phyloP scores from a whole-genome alignment of 805 yeast genomes.

The Cyberlindnera bimundalis region DNA sequence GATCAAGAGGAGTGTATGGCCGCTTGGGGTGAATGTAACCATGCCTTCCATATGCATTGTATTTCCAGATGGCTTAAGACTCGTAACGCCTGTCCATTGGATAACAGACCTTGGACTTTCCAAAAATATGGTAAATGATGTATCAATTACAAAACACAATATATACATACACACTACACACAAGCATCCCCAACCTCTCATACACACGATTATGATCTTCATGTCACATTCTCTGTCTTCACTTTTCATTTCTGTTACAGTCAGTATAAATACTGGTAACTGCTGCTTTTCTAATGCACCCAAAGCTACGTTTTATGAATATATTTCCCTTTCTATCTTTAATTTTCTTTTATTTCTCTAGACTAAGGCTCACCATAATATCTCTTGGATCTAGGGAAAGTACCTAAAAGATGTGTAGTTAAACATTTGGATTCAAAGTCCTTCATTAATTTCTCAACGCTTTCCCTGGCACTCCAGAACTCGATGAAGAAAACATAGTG shows the following conservation, averaged over 20 bases:
- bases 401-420: constrained; percentile 46
- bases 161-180: not conserved
- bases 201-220: not conserved
- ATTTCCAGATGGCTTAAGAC: constrained; percentile 93
- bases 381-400: constrained; percentile 16
- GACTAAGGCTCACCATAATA: constrained; percentile 13
- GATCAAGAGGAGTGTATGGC: constrained; percentile 79
- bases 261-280: too few relatives aligned
- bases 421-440: constrained; percentile 44
- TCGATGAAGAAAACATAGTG: constrained; percentile 81
- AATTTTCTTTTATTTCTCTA: too few relatives aligned
- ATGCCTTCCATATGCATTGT: constrained; percentile 98
- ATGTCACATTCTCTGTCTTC: too few relatives aligned
- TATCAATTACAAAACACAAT: too few relatives aligned
- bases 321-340: too few relatives aligned
- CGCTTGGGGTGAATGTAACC: constrained; percentile 97
- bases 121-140: constrained; percentile 69
- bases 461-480: constrained; percentile 43
- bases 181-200: too few relatives aligned
- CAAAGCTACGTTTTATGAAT: too few relatives aligned
- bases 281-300: too few relatives aligned
- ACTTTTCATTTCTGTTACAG: not conserved
- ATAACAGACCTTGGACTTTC: constrained; percentile 83
- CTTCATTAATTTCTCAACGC: constrained; percentile 33
- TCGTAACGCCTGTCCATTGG: constrained; percentile 95